Percentiles rank a stretch among this genome's conserved stretches.
Conservation (phyloP, 2,329 filamentous ascomycete genomes). For the Akanthomyces muscarius region DNA sequence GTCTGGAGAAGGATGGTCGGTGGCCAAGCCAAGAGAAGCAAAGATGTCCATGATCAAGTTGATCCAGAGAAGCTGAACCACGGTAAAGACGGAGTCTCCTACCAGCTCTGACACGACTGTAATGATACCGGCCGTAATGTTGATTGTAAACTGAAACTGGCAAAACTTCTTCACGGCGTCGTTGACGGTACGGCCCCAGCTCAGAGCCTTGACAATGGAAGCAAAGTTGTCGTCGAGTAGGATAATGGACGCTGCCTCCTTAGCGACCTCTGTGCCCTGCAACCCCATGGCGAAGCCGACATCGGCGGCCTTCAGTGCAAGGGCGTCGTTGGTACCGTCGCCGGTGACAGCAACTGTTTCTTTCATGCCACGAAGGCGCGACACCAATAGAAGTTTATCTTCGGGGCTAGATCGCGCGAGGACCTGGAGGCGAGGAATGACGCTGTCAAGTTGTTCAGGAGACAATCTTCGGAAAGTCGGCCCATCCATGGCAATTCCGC, state of each 20-base stretch:
- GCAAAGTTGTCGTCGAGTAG: constrained; percentile 62
- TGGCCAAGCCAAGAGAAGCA: constrained; percentile 47
- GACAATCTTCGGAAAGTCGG: constrained; percentile 52
- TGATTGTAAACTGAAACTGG: constrained; percentile 57
- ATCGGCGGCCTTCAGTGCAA: constrained; percentile 62
- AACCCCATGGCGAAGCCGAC: constrained; percentile 67
- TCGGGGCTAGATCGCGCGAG: constrained; percentile 66
- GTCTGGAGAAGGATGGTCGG: constrained; percentile 34
- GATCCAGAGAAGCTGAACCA: constrained; percentile 57
- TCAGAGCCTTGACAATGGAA: constrained; percentile 59
- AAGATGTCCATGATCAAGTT: constrained; percentile 60
- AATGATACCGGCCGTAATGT: constrained; percentile 56
- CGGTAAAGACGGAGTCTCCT: constrained; percentile 49
- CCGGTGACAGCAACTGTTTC: constrained; percentile 65
- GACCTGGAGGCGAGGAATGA: constrained; percentile 62
- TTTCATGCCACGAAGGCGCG: constrained; percentile 59
- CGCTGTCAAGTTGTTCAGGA: constrained; percentile 45
- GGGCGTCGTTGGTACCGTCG: constrained; percentile 64
- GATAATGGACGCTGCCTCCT: constrained; percentile 59
- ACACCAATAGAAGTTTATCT: constrained; percentile 64
- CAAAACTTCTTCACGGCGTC: constrained; percentile 60
- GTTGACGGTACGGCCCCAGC: constrained; percentile 60
- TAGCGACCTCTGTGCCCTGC: constrained; percentile 60
- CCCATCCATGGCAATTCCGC: constrained; percentile 54
- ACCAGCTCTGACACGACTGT: constrained; percentile 54